Percentiles rank a stretch among this genome's conserved stretches.
phyloP scores from a whole-genome alignment of 441 rosid species.

The Bruguiera hainesii region DNA sequence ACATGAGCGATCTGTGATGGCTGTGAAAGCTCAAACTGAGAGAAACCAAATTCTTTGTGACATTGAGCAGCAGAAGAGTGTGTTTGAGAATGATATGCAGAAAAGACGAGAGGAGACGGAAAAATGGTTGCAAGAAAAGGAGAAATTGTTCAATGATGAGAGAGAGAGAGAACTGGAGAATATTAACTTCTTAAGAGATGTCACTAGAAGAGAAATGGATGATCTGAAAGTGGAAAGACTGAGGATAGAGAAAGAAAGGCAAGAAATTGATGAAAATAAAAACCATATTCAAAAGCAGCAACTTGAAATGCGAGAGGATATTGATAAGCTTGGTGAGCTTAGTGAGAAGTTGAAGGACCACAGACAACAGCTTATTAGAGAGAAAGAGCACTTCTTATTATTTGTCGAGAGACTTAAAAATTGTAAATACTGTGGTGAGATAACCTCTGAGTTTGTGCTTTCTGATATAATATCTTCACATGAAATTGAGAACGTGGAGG shows the following conservation, averaged over 20 bases:
- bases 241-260: constrained; percentile 59
- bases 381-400: constrained; percentile 75
- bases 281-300: constrained; percentile 75
- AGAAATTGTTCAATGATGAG: constrained; percentile 68
- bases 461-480: constrained; percentile 54
- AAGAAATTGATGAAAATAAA: constrained; percentile 59
- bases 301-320: constrained; percentile 75
- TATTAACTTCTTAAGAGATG: constrained; percentile 67
- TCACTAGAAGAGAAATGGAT: constrained; percentile 81
- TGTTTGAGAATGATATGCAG: constrained; percentile 69
- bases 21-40: constrained; percentile 69
- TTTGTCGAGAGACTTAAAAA: constrained; percentile 70
- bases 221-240: constrained; percentile 65
- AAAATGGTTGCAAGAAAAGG: constrained; percentile 47
- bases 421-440: constrained; percentile 68
- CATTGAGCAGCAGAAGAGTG: constrained; percentile 56
- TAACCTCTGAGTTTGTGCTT: constrained; percentile 61
- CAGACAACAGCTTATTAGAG: constrained; percentile 72
- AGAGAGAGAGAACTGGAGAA: constrained; percentile 67
- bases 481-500: constrained; percentile 53
- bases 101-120: constrained; percentile 62
- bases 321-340: constrained; percentile 74
- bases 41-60: constrained; percentile 69
- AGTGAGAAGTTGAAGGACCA: constrained; percentile 74
- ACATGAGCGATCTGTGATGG: constrained; percentile 52